Evolutionary conservation across 352 stramenopile species (phyloP), one percentile per base, ranked within the genome.

Genomic region (Saprolegnia diclina): DNA sequence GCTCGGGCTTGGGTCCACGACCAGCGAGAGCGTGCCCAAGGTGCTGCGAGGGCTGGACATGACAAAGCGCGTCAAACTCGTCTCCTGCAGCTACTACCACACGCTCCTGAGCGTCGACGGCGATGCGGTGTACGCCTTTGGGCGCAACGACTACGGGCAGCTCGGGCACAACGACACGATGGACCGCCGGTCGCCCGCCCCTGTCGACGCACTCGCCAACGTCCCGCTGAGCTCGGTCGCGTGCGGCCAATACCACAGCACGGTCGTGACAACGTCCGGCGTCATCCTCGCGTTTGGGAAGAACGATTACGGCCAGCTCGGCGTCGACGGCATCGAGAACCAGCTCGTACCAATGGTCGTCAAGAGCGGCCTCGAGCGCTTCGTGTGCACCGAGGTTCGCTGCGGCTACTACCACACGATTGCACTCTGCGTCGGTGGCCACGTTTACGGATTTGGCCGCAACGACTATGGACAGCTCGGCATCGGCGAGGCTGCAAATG

Each of bases 381-480:
- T 74, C 42, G 56, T 96, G 11, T 59, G 52, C 52, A 48, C 50
- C 18, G 82, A 96, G 50, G 76, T 97, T 7, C 82, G 85, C 16
- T 97, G 90, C 50, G 92, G 90, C 2, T 97, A 97, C 55, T 98
- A 98, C 62, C 92, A 98, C 72, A 90, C 85, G 7, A 87, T 98
- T 38, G 83, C 94, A 4, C 73, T 97, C 0, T 88, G 78, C 40
- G 75, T 71, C 55, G 82, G 77, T 26, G 85, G 76, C 5, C 81
- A 89, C 52, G 71, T 97, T 14, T 96, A 83, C 67, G 85, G 74
- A 0, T 97, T 97, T 77, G 93, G 92, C 6, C 77, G 91, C 0
- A 98, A 98, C 54, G 93, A 98, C 72, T 98, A 98, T 67, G 93
- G 93, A 0, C 93, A 98, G 56, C 77, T 98, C 5, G 93, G 93